Conservation (phyloP, 2,329 filamentous ascomycete species). For the Bipolaris bicolor region DNA sequence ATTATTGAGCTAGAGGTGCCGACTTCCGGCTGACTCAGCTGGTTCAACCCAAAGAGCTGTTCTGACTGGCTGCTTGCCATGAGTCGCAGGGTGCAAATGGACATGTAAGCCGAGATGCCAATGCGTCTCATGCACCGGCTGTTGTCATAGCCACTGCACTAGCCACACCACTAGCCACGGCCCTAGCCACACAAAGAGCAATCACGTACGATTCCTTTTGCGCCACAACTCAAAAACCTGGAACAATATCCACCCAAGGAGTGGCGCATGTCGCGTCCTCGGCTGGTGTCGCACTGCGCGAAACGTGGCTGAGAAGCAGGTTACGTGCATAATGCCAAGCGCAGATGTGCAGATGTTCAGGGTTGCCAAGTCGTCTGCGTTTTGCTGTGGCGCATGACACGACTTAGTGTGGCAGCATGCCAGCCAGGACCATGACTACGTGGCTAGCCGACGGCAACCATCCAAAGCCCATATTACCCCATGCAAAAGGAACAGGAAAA, state of each 20-base stretch:
- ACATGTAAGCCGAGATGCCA: background rate
- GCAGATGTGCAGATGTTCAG: background rate
- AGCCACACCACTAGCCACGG: constrained; percentile 20
- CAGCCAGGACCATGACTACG: constrained; percentile 3
- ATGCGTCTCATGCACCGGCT: background rate
- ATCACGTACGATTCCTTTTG: background rate
- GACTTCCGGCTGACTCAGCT: constrained; percentile 17
- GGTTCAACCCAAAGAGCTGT: background rate
- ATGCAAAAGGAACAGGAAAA: too few relatives aligned
- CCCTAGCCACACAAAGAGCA: background rate
- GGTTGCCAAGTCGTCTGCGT: background rate
- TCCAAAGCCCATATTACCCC: background rate
- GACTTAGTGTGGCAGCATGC: constrained; percentile 1
- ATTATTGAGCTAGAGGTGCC: constrained; percentile 6
- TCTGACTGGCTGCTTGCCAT: background rate
- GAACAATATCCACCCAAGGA: constrained; percentile 1
- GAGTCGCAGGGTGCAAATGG: background rate
- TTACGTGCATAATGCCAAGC: constrained; percentile 11
- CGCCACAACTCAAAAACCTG: background rate
- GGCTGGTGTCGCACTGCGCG: background rate
- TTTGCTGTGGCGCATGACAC: constrained; percentile 21
- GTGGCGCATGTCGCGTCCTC: constrained; percentile 8
- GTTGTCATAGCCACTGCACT: background rate
- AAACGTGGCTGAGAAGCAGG: constrained; percentile 6
- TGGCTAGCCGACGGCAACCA: constrained; percentile 1